phyloP scores from a whole-genome alignment of 352 stramenopile species.

The Pythium monospermum region DNA sequence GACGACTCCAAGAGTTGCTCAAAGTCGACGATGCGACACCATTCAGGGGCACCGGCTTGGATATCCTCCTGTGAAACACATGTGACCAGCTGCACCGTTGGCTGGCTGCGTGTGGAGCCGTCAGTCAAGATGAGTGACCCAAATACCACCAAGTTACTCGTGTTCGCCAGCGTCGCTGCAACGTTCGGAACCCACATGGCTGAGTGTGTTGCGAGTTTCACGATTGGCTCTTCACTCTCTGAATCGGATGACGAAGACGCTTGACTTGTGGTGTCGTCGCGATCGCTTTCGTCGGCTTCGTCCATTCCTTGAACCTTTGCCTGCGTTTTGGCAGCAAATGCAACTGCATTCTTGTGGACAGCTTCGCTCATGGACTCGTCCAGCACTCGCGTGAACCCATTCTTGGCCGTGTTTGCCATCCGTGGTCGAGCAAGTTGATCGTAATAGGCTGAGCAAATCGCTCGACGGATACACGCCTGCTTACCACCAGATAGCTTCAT shows the following conservation, averaged over 20 bases:
- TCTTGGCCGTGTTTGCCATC: neutral
- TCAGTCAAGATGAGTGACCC: constrained; percentile 16
- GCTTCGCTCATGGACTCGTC: neutral
- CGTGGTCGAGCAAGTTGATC: constrained; percentile 19
- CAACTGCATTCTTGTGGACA: neutral
- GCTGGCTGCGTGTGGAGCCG: neutral
- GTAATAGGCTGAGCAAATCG: constrained; percentile 20
- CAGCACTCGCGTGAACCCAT: constrained; percentile 14
- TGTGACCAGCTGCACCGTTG: constrained; percentile 12
- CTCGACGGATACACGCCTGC: constrained; percentile 2
- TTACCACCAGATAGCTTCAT: constrained; percentile 1
- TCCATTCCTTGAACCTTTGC: neutral
- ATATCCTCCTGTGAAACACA: constrained; percentile 9
- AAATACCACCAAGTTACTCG: constrained; percentile 10
- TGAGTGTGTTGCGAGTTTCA: constrained; percentile 2
- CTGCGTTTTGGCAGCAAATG: constrained; percentile 2
- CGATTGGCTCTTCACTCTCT: neutral
- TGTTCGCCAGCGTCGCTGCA: neutral
- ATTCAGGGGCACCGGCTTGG: constrained; percentile 6
- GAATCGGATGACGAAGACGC: neutral
- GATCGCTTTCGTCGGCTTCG: neutral
- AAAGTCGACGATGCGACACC: constrained; percentile 17
- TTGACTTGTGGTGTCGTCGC: neutral
- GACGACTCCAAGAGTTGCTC: constrained; percentile 4
- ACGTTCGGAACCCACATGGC: constrained; percentile 5